These are phyloP conservation scores for Fraxinus excelsior DNA, from an alignment of 257 asterid genomes.

Conservation along the genomic window DNA sequence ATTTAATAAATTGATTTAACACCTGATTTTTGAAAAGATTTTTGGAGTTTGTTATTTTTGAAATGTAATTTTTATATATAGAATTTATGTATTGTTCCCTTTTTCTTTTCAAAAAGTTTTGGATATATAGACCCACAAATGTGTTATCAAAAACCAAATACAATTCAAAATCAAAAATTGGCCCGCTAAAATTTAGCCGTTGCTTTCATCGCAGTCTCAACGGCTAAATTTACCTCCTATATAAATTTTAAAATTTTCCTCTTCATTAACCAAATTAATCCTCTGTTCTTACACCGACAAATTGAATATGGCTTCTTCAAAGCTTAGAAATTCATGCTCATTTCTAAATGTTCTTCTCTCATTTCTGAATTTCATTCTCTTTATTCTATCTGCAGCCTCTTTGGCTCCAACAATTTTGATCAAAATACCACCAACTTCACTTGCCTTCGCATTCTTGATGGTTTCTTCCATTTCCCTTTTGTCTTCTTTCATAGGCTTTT, in stretches of 20 bases:
- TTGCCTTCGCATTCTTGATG: constrained; percentile 61
- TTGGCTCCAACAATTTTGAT: constrained; percentile 62
- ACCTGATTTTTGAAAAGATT: no score
- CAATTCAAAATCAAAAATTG: background rate
- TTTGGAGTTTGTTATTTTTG: no score
- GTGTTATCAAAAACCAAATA: background rate
- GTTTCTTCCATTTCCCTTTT: constrained; percentile 58
- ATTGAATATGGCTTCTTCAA: constrained; percentile 52
- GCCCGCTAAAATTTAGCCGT: background rate
- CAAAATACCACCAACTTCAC: constrained; percentile 69
- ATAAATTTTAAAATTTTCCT: constrained; percentile 22
- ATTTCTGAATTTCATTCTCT: constrained; percentile 63
- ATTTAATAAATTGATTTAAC: no score
- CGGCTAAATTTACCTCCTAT: constrained; percentile 32
- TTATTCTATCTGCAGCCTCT: constrained; percentile 72
- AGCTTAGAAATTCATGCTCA: constrained; percentile 54
- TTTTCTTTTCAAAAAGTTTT: no score
- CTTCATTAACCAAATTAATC: background rate
- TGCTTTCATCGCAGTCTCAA: constrained; percentile 10
- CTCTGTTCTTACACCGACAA: background rate
- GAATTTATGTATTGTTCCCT: no score
- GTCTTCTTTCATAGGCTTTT: constrained; percentile 66
- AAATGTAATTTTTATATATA: no score
- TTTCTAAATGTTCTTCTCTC: constrained; percentile 62
- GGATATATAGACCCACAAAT: no score